A percentile compares a stretch with the other conserved stretches of the same genome.
Conservation (phyloP, 441 rosid species). For the Corymbia calophylla region DNA sequence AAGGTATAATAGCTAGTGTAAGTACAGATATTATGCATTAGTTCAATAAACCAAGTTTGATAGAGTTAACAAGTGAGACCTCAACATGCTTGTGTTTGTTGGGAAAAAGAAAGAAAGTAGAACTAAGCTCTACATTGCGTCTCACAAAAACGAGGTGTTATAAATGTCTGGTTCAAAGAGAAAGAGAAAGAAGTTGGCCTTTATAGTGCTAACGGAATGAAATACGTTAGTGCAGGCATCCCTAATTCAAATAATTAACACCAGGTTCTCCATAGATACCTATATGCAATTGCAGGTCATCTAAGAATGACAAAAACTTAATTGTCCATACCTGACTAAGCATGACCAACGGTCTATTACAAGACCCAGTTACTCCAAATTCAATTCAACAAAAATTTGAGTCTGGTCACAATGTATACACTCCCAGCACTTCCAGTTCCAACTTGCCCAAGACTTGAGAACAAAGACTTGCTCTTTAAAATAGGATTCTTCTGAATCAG, state of each 20-base stretch:
- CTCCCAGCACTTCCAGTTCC: background rate
- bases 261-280: background rate
- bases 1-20: background rate
- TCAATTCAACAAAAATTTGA: background rate
- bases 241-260: background rate
- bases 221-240: background rate
- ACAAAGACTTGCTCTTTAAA: background rate
- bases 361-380: background rate
- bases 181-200: background rate
- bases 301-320: background rate
- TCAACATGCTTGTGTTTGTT: background rate
- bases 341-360: background rate
- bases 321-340: background rate
- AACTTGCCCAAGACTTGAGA: background rate
- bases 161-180: background rate
- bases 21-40: background rate
- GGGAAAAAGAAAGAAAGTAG: background rate
- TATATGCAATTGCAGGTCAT: background rate
- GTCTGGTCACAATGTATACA: background rate
- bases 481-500: background rate
- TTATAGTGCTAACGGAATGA: background rate
- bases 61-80: background rate
- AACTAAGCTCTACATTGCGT: background rate
- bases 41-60: background rate
- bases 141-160: background rate